Evolutionary conservation across 345 rosid species (phyloP), one percentile per base, ranked within the genome.

Genomic region (Sisymbrium irio): DNA sequence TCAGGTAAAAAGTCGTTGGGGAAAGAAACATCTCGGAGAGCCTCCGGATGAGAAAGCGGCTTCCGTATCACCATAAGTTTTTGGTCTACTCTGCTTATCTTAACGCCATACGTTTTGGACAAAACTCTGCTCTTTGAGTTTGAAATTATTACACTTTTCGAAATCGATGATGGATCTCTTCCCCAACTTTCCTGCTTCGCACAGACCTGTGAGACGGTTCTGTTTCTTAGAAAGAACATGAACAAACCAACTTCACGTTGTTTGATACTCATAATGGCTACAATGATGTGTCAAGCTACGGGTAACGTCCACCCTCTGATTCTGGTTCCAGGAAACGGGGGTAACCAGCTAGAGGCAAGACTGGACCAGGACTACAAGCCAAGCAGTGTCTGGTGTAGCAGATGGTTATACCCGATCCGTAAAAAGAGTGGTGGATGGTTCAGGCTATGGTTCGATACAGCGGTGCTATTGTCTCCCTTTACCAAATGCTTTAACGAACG

Each of bases 261-360:
- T 76, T 36, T 54, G 28, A 62, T 69, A 33, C 12, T 78, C 14
- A 12, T 64, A 19, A 45, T 62, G 51, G 65, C 65, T 2, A 69
- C 77, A 79, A 81, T 86, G 79, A 32, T 71, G 63, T 82, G 74
- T 74, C 86, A 78, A 78, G 74, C 79, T 53, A 30, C 56, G 22
- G 58, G 75, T 77, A 70, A 63, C 58, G 88, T 86, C 72, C 81
- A 88, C 79, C 96, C 98, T 54, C 35, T 91, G 59, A 70, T 94
- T 56, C 30, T 94, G 37, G 84, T 94, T 18, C 97, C 98, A 3
- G 97, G 97, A 62, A 81, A n/a, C 57, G 98, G 96, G 7, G 94
- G 96, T 13, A 94, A 88, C 83, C 97, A 89, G 78, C 85, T 91
- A 11, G 97, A 91, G 65, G 96, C 83, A 4, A 71, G 91, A 74